These are phyloP conservation scores for Tulasnella sp. DNA, from an alignment of 768 basidiomycete species.

Conservation along the genomic window DNA sequence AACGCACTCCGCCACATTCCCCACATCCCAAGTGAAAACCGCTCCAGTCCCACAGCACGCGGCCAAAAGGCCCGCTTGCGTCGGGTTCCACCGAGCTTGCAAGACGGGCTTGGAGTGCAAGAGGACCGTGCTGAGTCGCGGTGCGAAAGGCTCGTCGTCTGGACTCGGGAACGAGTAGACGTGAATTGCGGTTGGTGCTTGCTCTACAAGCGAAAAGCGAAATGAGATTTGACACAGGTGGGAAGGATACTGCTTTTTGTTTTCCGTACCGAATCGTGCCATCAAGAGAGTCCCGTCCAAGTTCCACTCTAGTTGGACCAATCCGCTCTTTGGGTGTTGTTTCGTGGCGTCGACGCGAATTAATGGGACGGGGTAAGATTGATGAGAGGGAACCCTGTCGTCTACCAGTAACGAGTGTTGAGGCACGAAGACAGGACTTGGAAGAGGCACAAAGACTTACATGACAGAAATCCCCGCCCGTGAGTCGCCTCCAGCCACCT, in stretches of 20 bases:
- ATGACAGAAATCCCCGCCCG: conserved; percentile 79
- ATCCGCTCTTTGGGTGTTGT: conserved; percentile 53
- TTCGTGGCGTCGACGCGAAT: conserved; percentile 47
- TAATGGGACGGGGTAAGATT: conserved; percentile 16
- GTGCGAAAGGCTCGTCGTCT: conserved; percentile 39
- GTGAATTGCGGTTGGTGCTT: conserved; percentile 48
- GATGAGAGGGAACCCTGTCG: conserved; percentile 48
- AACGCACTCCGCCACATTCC: conserved; percentile 80
- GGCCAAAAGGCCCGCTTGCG: conserved; percentile 57
- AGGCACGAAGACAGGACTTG: not conserved
- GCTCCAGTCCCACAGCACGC: conserved; percentile 57
- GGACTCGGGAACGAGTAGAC: conserved; percentile 62
- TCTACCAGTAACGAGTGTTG: conserved; percentile 31
- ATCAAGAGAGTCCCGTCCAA: conserved; percentile 60
- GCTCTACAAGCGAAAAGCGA: conserved; percentile 35
- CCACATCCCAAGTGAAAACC: conserved; percentile 62
- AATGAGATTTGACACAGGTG: not conserved
- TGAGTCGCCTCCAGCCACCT: conserved; percentile 78
- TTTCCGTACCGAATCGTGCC: conserved; percentile 52
- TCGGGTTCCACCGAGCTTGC: conserved; percentile 72
- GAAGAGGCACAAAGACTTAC: conserved; percentile 29
- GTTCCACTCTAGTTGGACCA: conserved; percentile 72
- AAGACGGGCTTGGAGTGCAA: conserved; percentile 52
- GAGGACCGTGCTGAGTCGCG: conserved; percentile 54
- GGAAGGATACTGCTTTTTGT: not conserved